Evolutionary conservation across 768 basidiomycete genomes (phyloP).

Genomic region (Dioszegia hungarica): DNA sequence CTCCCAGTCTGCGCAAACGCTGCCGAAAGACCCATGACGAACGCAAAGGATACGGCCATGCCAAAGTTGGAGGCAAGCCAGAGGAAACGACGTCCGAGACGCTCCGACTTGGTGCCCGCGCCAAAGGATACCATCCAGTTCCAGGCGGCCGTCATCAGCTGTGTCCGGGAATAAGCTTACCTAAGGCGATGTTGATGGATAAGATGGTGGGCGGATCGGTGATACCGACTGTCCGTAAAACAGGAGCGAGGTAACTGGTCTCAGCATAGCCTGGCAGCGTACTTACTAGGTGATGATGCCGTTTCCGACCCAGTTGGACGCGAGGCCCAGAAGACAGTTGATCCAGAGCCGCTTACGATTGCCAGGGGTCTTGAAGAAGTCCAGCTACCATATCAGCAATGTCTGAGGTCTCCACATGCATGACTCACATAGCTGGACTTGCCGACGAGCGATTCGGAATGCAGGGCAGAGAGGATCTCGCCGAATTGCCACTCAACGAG

Average conservation of each 20-base stretch:
- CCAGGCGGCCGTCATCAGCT: constrained; percentile 52
- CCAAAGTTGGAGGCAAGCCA: constrained; percentile 25
- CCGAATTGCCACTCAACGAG: constrained; percentile 24
- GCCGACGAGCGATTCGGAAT: constrained; percentile 21
- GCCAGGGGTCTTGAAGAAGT: constrained; percentile 61
- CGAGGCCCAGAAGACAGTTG: constrained; percentile 63
- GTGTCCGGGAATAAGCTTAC: neutral
- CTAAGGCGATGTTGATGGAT: constrained; percentile 64
- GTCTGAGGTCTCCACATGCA: constrained; percentile 54
- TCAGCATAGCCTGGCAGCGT: constrained; percentile 52
- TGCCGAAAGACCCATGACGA: constrained; percentile 31
- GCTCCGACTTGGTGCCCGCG: constrained; percentile 20
- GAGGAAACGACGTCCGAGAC: constrained; percentile 28
- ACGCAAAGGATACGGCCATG: constrained; percentile 27
- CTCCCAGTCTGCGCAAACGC: constrained; percentile 20
- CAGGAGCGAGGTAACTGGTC: constrained; percentile 69
- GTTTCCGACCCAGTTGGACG: constrained; percentile 62
- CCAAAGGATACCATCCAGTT: constrained; percentile 9
- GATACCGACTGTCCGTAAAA: constrained; percentile 55
- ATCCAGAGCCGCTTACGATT: constrained; percentile 67
- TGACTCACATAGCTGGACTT: constrained; percentile 58
- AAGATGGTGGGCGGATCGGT: constrained; percentile 54
- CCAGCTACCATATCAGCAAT: constrained; percentile 56
- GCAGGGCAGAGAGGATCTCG: constrained; percentile 59
- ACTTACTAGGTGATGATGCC: constrained; percentile 11